These are phyloP conservation scores for Vanderwaltozyma verrucispora DNA, from an alignment of 805 yeast genomes.

Conservation along the genomic window DNA sequence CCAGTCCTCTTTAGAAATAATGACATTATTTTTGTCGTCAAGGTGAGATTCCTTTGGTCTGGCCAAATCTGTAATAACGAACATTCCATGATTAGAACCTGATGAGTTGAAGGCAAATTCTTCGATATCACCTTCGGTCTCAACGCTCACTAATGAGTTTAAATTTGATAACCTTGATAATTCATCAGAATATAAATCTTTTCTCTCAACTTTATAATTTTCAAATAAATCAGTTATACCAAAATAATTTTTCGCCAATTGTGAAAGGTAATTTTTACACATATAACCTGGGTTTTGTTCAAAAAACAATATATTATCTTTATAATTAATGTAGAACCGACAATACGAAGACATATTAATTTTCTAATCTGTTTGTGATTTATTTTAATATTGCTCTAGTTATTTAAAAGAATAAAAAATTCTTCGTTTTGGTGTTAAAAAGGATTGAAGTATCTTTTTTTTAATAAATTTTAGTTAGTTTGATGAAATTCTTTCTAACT, in stretches of 20 bases:
- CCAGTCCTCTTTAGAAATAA: neutral
- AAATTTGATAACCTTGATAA: neutral
- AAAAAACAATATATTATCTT: slow-evolving; percentile 1
- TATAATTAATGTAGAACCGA: slow-evolving; percentile 1
- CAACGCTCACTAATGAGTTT: neutral
- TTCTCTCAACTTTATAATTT: neutral
- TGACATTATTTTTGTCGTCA: neutral
- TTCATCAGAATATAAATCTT: neutral
- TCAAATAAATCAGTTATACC: neutral
- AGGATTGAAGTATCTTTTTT: too few species aligned
- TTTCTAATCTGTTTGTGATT: too few species aligned
- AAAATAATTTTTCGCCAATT: slow-evolving; percentile 1
- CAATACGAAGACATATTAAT: neutral
- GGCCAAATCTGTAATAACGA: neutral
- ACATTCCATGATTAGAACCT: neutral
- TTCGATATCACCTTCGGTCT: neutral
- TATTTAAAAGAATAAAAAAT: too few species aligned
- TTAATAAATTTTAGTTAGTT: too few species aligned
- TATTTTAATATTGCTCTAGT: too few species aligned
- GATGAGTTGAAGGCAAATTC: slow-evolving; percentile 1
- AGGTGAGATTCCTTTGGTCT: neutral
- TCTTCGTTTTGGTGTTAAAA: too few species aligned
- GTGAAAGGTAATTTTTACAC: neutral
- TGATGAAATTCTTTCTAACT: too few species aligned
- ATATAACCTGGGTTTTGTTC: slow-evolving; percentile 1